Conservation (phyloP, 2,329 filamentous ascomycete genomes). For the Aspergillus clavatus region DNA sequence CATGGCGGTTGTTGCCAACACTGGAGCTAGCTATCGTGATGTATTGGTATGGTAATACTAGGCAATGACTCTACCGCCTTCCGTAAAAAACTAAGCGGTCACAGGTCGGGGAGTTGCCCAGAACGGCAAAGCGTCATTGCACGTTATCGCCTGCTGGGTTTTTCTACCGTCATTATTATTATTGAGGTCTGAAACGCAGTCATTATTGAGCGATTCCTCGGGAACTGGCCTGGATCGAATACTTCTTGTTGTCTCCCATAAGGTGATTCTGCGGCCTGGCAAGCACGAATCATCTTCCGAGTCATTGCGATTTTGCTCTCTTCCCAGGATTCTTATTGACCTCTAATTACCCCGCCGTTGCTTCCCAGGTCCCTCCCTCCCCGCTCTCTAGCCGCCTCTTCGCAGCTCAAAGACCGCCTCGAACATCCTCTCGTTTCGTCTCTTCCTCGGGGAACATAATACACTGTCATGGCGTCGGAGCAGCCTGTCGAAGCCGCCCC, state of each 20-base stretch:
- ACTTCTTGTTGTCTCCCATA: not conserved
- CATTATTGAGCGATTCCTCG: not conserved
- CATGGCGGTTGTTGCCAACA: not conserved
- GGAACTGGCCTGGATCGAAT: not conserved
- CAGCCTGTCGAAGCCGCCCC: slow-evolving; percentile 22
- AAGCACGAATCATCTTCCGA: not conserved
- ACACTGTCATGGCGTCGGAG: slow-evolving; percentile 37
- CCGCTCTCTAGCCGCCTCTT: not conserved
- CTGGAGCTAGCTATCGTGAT: not conserved
- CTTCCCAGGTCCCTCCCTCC: not conserved
- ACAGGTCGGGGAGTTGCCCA: slow-evolving; percentile 7
- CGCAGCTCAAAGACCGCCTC: not conserved
- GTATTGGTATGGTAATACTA: slow-evolving; percentile 1
- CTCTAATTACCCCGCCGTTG: not conserved
- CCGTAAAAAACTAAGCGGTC: not conserved
- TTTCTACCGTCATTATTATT: slow-evolving; percentile 15
- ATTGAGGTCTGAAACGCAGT: not conserved
- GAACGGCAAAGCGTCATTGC: slow-evolving; percentile 10
- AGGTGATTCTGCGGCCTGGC: not conserved
- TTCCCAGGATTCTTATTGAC: not conserved
- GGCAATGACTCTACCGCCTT: slow-evolving; percentile 12
- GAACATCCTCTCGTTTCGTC: slow-evolving; percentile 1
- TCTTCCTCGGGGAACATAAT: not conserved
- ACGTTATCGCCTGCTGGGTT: slow-evolving; percentile 10
- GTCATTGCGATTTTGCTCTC: not conserved